phyloP scores from a whole-genome alignment of 345 rosid species.

The Gossypium raimondii region DNA sequence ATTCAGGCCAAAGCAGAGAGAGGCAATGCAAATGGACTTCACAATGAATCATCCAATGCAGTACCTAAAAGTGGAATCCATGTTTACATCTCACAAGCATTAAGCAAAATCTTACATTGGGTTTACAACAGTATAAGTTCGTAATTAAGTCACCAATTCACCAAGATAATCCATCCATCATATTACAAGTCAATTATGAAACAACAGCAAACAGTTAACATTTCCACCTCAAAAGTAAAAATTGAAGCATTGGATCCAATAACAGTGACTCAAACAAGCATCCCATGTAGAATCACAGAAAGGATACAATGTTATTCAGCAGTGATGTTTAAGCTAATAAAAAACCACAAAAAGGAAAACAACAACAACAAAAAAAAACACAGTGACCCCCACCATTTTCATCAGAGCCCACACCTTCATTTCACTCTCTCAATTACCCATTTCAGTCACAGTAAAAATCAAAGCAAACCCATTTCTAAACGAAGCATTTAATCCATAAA shows the following conservation, averaged over 20 bases:
- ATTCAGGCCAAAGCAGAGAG: background rate
- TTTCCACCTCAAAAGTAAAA: background rate
- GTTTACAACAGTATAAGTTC: background rate
- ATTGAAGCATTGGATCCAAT: conserved; percentile 14
- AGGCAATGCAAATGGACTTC: background rate
- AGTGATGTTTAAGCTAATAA: background rate
- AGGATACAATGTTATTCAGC: background rate
- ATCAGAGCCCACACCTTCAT: conserved; percentile 19
- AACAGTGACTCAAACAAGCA: background rate
- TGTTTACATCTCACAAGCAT: background rate
- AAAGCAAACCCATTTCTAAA: conserved; percentile 9
- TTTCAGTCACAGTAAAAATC: conserved; percentile 11
- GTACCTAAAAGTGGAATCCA: conserved; percentile 2
- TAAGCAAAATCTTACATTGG: background rate
- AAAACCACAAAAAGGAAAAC: background rate
- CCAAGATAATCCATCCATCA: background rate
- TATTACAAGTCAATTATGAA: background rate
- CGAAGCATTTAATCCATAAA: background rate
- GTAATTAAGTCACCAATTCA: background rate
- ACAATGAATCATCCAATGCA: background rate
- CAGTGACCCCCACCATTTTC: conserved; percentile 22
- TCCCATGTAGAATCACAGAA: background rate
- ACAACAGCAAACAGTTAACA: conserved; percentile 6
- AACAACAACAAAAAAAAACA: background rate
- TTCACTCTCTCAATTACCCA: conserved; percentile 10